Conservation (phyloP, 208 protist species). For the Tritrichomonas foetus region DNA sequence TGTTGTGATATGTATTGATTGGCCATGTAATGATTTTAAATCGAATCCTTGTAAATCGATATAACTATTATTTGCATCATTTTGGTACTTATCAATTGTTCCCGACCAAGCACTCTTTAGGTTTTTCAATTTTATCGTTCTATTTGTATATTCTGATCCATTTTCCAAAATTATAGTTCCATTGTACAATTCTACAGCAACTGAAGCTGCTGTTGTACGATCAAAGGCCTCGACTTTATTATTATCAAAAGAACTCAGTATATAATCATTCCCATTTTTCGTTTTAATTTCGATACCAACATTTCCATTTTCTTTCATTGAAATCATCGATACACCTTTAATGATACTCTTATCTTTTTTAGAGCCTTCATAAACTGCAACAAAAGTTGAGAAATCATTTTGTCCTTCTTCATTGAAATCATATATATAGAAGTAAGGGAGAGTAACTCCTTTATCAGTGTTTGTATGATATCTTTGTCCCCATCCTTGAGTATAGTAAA, state of each 20-base stretch:
- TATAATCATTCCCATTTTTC: not conserved
- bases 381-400: not conserved
- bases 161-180: no score
- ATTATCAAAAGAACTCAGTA: not conserved
- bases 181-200: not conserved
- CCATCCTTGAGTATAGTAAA: not conserved
- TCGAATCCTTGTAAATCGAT: no score
- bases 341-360: not conserved
- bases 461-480: not conserved
- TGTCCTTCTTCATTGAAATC: not conserved
- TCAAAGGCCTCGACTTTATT: not conserved
- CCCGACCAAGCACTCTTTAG: no score
- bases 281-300: not conserved
- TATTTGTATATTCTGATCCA: no score
- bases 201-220: not conserved
- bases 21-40: no score
- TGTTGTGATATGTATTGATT: no score
- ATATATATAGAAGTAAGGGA: not conserved
- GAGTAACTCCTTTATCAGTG: not conserved
- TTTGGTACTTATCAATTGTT: no score
- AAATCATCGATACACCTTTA: not conserved
- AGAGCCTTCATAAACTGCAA: not conserved
- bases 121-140: no score
- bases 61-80: no score
- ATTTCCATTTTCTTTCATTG: not conserved